phyloP scores from a whole-genome alignment of 768 basidiomycete genomes.

The Boletellus ananas region DNA sequence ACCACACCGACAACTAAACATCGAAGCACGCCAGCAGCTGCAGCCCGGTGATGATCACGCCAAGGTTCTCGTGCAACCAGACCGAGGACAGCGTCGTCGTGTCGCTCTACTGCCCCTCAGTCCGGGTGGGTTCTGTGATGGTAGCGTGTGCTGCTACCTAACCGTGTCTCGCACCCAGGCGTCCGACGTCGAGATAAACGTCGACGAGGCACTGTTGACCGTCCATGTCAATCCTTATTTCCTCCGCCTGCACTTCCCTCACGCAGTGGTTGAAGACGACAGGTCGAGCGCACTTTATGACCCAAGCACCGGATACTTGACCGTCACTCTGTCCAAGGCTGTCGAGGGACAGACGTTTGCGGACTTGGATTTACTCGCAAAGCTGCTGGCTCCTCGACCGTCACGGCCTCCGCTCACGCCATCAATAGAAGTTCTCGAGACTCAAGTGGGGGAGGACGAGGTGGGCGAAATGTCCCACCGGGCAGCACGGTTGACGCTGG shows the following conservation, averaged over 20 bases:
- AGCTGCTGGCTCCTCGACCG: constrained; percentile 66
- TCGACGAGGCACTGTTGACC: constrained; percentile 66
- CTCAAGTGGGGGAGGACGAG: constrained; percentile 25
- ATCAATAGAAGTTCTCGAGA: constrained; percentile 57
- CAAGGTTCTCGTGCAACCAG: constrained; percentile 68
- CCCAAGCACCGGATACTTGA: constrained; percentile 72
- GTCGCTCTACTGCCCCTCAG: constrained; percentile 65
- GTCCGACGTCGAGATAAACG: constrained; percentile 74
- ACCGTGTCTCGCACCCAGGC: constrained; percentile 46
- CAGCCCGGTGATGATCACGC: constrained; percentile 62
- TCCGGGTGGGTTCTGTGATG: constrained; percentile 48
- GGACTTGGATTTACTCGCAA: constrained; percentile 77
- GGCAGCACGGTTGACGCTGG: constrained; percentile 46
- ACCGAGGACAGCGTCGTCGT: constrained; percentile 51
- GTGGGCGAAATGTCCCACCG: constrained; percentile 41
- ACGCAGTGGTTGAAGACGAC: constrained; percentile 60
- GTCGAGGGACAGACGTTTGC: constrained; percentile 61
- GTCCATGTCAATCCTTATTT: constrained; percentile 84
- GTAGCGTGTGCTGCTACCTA: constrained; percentile 9
- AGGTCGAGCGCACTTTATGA: constrained; percentile 70
- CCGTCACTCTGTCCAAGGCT: constrained; percentile 68
- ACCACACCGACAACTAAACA: background rate
- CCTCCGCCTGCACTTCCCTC: constrained; percentile 72
- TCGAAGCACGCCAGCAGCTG: background rate
- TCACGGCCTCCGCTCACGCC: constrained; percentile 32